A percentile compares a stretch with the other conserved stretches of the same genome.
Evolutionary conservation across 805 yeast genomes (phyloP).

Genomic region (Danielia oregonensis): DNA sequence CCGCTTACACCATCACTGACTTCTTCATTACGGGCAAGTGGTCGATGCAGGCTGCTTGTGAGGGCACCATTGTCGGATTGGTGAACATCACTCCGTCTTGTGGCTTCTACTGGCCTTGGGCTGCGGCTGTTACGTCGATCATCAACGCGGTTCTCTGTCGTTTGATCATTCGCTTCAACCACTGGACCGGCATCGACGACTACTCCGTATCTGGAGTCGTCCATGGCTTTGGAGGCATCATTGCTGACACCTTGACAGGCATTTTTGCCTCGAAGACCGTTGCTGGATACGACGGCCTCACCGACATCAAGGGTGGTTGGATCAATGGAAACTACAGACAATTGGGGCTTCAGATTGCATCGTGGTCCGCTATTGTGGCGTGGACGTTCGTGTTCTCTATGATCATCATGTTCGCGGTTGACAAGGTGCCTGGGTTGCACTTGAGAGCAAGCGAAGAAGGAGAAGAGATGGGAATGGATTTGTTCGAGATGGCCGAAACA

Average conservation of each 20-base stretch:
- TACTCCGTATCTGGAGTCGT: conserved; percentile 43
- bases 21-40: conserved; percentile 36
- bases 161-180: conserved; percentile 29
- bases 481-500: conserved; percentile 48
- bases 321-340: conserved; percentile 42
- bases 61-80: conserved; percentile 44
- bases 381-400: conserved; percentile 46
- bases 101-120: conserved; percentile 45
- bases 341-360: conserved; percentile 45
- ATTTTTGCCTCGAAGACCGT: conserved; percentile 43
- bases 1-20: conserved; percentile 44
- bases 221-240: conserved; percentile 48
- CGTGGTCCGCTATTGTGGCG: conserved; percentile 36
- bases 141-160: conserved; percentile 39
- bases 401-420: conserved; percentile 43
- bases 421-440: conserved; percentile 48
- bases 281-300: conserved; percentile 42
- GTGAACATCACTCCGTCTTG: conserved; percentile 47
- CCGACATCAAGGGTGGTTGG: conserved; percentile 46
- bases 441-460: conserved; percentile 43
- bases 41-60: conserved; percentile 42
- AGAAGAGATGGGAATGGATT: conserved; percentile 51
- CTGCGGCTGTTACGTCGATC: conserved; percentile 40
- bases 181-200: conserved; percentile 43
- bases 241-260: conserved; percentile 40